Evolutionary conservation across 371 early-diverging fungal species (phyloP), one percentile per base, ranked within the genome.

Genomic region (Smittium culicis): DNA sequence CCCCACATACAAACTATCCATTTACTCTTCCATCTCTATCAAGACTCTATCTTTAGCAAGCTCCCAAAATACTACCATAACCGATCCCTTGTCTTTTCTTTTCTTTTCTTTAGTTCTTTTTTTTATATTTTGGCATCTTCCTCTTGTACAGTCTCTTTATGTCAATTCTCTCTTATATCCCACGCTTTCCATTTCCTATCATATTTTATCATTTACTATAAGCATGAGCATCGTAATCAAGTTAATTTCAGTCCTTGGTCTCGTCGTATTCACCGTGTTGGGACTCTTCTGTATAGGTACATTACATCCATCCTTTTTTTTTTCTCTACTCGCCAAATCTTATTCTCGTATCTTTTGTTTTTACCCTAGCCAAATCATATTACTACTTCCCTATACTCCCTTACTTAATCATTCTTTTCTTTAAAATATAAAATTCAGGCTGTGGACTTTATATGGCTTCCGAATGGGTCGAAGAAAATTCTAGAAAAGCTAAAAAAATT

Each of bases 201-300:
- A 45, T 14, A 45, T 45, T 45, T 20, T 14, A 45, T n/a, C n/a
- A n/a, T n/a, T n/a, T n/a, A 45, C 20, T 45, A 31, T 8, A 24
- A 62, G 34, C n/a, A 62, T 62, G 63, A 24, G n/a, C 31, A 31
- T 62, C 17, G 31, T 32, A 3, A 29, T 32, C 2, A 62, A 62
- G n/a, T 24, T 62, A 3, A n/a, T 62, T 8, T 62, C 63, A 16
- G 63, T 62, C 2, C 3, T 31, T 20, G n/a, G 63, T n/a, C 2
- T 62, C 32, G 33, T 62, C 17, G 28, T 31, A 2, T 28, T n/a
- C 24, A n/a, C 34, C 11, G 28, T 62, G 11, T 31, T 62, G 29
- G 17, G 28, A 2, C n/a, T 62, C 3, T 33, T 62, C 8, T 29
- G 63, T 62, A 27, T 62, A 62, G 63, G 63, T 33, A 62, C 29